Conservation (phyloP, 73 alveolate genomes). For the Stentor coeruleus region DNA sequence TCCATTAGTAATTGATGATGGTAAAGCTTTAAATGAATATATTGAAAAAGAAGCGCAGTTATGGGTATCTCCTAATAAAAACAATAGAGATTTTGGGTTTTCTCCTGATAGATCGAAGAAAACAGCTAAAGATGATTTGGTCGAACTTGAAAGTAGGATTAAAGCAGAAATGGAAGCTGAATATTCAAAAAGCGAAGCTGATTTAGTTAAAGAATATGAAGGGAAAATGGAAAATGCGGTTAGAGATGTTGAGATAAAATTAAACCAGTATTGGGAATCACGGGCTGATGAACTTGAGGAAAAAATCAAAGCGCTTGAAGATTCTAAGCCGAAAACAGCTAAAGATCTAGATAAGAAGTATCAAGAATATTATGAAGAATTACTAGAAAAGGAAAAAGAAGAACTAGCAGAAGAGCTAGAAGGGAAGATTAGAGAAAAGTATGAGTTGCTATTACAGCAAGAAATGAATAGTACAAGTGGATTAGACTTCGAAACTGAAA, state of each 20-base stretch:
- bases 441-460: not conserved
- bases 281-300: constrained; percentile 28
- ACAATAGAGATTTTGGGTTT: too few relatives aligned
- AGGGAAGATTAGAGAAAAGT: not conserved
- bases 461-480: not conserved
- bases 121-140: too few relatives aligned
- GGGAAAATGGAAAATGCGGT: not conserved
- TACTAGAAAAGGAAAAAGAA: not conserved
- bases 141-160: not conserved
- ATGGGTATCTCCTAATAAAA: not conserved
- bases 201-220: not conserved
- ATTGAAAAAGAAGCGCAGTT: too few relatives aligned
- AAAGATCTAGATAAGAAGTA: not conserved
- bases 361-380: not conserved
- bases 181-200: not conserved
- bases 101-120: not conserved
- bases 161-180: not conserved
- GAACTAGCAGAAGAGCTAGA: constrained; percentile 13
- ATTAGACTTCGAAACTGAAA: not conserved
- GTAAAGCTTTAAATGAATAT: too few relatives aligned
- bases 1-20: not conserved
- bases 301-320: not conserved
- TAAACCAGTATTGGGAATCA: constrained; percentile 9
- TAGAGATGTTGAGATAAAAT: not conserved
- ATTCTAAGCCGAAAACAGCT: not conserved